Evolutionary conservation across 1,284 basidiomycete genomes (phyloP), one percentile per base, ranked within the genome.

Genomic region (Cutaneotrichosporon cavernicola): DNA sequence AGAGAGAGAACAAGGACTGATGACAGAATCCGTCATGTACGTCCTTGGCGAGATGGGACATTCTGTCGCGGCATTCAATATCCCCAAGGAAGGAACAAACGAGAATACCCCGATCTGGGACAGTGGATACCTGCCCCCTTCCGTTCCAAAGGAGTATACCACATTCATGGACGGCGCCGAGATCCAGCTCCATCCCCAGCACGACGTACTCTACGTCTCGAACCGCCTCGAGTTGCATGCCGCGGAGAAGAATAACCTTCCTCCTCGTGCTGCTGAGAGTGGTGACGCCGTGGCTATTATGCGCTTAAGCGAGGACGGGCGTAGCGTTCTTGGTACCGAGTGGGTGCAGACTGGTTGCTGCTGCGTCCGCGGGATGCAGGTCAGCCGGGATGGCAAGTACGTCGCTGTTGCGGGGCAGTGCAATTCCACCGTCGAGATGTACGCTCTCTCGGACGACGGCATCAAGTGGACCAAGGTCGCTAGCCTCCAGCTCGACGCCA

Each of bases 401-500:
- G 69, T 73, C 11, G 76, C 74, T 32, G 59, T 76, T 31, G 80
- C 74, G 1, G 80, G 80, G 14, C 75, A 77, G 68, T 70, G 74
- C 50, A 73, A 69, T 18, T 73, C 71, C 9, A 71, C 72, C 13
- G 65, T 79, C 7, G 80, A 78, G 69, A 70, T 81, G 32, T 81
- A 74, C 61, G 66, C 73, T 7, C 62, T 64, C 4, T 74, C 73
- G 0, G 65, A 70, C 62, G 47, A 68, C 9, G 75, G 74, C 9
- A 71, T 73, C 47, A 65, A 73, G 67, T 76, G 76, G 73, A 73
- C 70, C 43, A 58, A 77, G 21, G 85, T 89, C 7, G 83, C 86
- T 22, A 85, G 89, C 68, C 90, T 89, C 83, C 84, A 85, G 64
- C 73, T 90, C 11, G 85, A 83, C 16, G 87, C 87, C 73, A 81